These are phyloP conservation scores for Lichtheimia ornata DNA, from an alignment of 371 early-diverging fungal genomes.

Conservation along the genomic window DNA sequence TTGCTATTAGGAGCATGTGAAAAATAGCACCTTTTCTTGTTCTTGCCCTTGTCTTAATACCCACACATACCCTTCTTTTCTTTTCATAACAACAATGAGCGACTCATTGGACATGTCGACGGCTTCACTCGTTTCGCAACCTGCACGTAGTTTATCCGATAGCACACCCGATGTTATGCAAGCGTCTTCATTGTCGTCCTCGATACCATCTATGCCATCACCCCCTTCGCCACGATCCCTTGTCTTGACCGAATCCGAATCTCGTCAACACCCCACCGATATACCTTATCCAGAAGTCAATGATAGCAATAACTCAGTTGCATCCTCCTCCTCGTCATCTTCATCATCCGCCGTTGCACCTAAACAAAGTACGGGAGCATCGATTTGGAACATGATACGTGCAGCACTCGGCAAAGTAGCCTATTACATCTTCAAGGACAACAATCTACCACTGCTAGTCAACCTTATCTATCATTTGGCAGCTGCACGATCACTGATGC, in stretches of 20 bases:
- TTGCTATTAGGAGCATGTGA: too few species aligned
- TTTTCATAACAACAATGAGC: conserved; percentile 10
- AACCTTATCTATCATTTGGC: conserved; percentile 35
- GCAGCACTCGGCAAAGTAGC: neutral
- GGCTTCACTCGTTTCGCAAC: conserved; percentile 26
- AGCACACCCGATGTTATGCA: neutral
- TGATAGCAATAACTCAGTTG: neutral
- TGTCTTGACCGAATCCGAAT: conserved; percentile 4
- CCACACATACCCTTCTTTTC: neutral
- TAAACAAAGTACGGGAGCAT: neutral
- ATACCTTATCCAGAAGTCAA: neutral
- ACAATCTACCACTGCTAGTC: conserved; percentile 39
- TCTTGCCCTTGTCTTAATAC: too few species aligned
- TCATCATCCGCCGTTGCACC: neutral
- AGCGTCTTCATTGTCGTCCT: neutral
- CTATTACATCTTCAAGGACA: conserved; percentile 40
- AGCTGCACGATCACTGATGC: conserved; percentile 32
- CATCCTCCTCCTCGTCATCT: neutral
- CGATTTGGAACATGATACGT: neutral
- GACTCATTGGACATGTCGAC: conserved; percentile 40
- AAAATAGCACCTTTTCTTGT: neutral
- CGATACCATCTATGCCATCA: conserved; percentile 12
- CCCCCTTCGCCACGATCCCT: conserved; percentile 18
- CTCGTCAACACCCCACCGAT: neutral
- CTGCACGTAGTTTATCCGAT: conserved; percentile 5